Evolutionary conservation across 306 rosid genomes (phyloP), one percentile per base, ranked within the genome.

Genomic region (Lathyrus oleraceus): DNA sequence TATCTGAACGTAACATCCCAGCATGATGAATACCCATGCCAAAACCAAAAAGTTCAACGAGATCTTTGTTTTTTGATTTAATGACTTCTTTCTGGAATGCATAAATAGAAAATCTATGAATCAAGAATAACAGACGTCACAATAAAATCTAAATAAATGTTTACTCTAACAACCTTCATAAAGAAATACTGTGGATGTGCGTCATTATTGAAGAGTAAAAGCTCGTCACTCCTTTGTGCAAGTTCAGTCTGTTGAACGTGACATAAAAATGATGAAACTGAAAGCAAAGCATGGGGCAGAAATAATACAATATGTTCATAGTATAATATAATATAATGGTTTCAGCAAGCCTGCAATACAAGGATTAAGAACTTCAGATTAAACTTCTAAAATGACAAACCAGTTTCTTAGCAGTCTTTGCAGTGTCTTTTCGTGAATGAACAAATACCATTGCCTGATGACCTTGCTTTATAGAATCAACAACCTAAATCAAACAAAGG

Each of bases 401-500:
- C 96, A 93, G 81, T 79, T 84, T 93, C 78, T 87, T 76, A 30
- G 98, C 97, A 16, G 98, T 93, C 85, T 90, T 93, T 48, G 78
- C 97, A 19, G 98, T 93, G 86, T 93, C 97, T 67, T 93, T 93
- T 42, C 98, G 86, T 47, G 98, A 93, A 81, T 93, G 97, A 67
- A 93, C 98, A 78, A 93, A 93, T 54, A 93, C 97, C 98, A 93
- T 93, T 62, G 94, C 94, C 78, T 90, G 98, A 83, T 93, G 88
- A 38, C 97, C 98, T 78, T 83, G 96, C 86, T 83, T 85, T 61
- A 93, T 64, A 45, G 98, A 88, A 61, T 90, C 98, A 69, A 77
- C 94, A 78, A 93, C 78, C 98, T 93, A 71, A 54, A 56, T 64
- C 61, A 79, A 85, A 65, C 48, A 71, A 59, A 64, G 78, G 36